Conservation (phyloP, 116 monocot species). For the Trichopus zeylanicus region DNA sequence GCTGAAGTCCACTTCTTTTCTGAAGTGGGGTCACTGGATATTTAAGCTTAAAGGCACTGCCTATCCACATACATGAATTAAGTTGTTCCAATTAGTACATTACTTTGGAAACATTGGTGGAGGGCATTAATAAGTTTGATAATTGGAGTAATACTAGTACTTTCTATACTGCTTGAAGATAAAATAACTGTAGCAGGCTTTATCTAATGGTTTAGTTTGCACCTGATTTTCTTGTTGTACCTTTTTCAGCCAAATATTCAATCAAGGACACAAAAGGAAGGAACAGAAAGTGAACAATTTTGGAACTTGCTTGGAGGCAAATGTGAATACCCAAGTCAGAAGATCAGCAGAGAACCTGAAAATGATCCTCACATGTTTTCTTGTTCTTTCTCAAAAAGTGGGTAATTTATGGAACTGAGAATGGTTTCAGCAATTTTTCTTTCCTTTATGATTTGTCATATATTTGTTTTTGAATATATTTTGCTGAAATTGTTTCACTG, state of each 20-base stretch:
- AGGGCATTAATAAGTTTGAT: too few relatives aligned
- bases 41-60: too few relatives aligned
- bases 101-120: too few relatives aligned
- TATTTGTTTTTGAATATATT: slow-evolving; percentile 1
- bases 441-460: neutral
- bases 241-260: slow-evolving; percentile 47
- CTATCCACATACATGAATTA: too few relatives aligned
- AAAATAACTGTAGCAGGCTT: too few relatives aligned
- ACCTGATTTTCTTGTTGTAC: neutral
- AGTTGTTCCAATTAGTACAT: too few relatives aligned
- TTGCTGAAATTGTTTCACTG: too few relatives aligned
- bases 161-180: too few relatives aligned
- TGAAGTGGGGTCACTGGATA: too few relatives aligned
- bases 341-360: slow-evolving; percentile 25
- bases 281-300: slow-evolving; percentile 58
- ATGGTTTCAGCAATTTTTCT: neutral
- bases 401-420: neutral
- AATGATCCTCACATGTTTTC: slow-evolving; percentile 63
- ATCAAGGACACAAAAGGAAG: slow-evolving; percentile 49
- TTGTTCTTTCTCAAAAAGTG: slow-evolving; percentile 48
- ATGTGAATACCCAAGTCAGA: slow-evolving; percentile 59
- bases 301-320: slow-evolving; percentile 60
- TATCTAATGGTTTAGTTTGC: too few relatives aligned
- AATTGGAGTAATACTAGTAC: too few relatives aligned
- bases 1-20: neutral